phyloP scores from a whole-genome alignment of 106 monocot species.

The Phalaenopsis equestris region DNA sequence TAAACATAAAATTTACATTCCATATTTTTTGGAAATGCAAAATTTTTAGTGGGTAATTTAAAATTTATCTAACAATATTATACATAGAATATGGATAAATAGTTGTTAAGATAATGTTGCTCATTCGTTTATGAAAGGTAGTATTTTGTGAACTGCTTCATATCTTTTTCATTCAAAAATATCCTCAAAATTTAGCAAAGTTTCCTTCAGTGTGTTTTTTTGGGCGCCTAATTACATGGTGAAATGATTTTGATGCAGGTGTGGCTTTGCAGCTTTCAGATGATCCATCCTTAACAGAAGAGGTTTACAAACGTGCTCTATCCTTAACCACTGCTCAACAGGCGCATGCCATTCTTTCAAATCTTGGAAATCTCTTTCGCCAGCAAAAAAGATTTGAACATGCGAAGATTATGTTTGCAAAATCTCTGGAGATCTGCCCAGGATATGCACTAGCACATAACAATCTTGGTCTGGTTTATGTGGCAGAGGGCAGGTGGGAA shows the following conservation, averaged over 20 bases:
- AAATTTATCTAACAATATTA: no score
- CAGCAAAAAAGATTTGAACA: constrained; percentile 53
- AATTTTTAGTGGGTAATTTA: no score
- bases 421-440: constrained; percentile 71
- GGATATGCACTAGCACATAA: constrained; percentile 86
- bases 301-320: constrained; percentile 67
- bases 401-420: constrained; percentile 53
- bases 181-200: not conserved
- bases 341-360: constrained; percentile 74
- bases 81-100: no score
- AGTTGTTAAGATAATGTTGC: not conserved
- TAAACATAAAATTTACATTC: no score
- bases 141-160: not conserved
- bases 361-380: constrained; percentile 85
- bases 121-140: not conserved
- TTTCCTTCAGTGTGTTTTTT: not conserved
- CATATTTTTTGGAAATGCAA: no score
- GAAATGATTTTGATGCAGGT: constrained; percentile 18
- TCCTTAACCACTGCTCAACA: constrained; percentile 49
- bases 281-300: constrained; percentile 64
- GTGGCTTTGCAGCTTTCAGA: constrained; percentile 74
- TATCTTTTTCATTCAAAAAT: not conserved
- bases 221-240: no score
- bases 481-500: constrained; percentile 66
- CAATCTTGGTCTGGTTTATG: constrained; percentile 84